Conservation (phyloP, 2,329 filamentous ascomycete genomes). For the Zymoseptoria brevis region DNA sequence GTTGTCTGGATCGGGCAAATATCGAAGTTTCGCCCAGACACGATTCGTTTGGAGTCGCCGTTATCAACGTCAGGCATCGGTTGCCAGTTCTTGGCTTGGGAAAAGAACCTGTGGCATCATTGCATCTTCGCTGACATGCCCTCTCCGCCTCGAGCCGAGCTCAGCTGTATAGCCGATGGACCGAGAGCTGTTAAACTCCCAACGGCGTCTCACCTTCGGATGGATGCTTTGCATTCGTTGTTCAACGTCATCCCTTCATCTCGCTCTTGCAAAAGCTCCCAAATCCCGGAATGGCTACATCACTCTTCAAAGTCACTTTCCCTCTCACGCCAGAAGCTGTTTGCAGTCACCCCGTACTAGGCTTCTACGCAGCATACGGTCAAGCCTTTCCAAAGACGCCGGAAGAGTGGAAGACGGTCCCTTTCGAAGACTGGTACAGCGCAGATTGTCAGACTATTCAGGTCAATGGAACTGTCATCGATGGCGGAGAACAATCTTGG, state of each 20-base stretch:
- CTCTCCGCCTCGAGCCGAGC: not conserved
- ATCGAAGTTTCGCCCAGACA: too few species aligned
- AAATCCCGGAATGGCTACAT: not conserved
- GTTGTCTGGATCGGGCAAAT: too few species aligned
- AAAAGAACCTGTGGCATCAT: too few species aligned
- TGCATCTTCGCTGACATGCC: not conserved
- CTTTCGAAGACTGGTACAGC: slow-evolving; percentile 5
- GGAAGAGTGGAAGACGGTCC: slow-evolving; percentile 1
- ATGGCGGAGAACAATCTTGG: slow-evolving; percentile 2
- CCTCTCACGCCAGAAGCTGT: slow-evolving; percentile 1
- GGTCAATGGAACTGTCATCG: slow-evolving; percentile 1
- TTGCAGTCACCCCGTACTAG: slow-evolving; percentile 3
- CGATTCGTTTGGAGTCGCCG: too few species aligned
- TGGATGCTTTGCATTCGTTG: too few species aligned
- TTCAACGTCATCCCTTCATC: too few species aligned
- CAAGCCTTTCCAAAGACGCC: slow-evolving; percentile 9
- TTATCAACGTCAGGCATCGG: too few species aligned
- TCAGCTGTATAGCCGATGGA: not conserved
- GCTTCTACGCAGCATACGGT: slow-evolving; percentile 9
- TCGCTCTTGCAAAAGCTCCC: too few species aligned
- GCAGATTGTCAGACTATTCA: slow-evolving; percentile 5
- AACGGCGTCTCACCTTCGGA: too few species aligned
- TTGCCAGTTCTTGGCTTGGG: too few species aligned
- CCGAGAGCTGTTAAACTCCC: not conserved
- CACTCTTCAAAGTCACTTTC: not conserved